Conservation (phyloP, 495 filamentous ascomycete species). For the Aspergillus wentii region DNA sequence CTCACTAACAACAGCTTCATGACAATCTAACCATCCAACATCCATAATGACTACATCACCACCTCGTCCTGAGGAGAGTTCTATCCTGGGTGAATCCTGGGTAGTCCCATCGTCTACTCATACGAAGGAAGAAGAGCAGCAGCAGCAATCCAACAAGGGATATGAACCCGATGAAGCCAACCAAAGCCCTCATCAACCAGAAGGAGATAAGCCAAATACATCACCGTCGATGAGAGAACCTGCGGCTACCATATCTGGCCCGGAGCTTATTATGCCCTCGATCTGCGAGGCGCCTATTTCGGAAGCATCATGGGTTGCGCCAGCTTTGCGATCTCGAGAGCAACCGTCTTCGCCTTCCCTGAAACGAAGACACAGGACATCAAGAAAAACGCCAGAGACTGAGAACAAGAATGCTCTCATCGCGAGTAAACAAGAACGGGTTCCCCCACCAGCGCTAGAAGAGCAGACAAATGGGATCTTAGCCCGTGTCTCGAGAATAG, state of each 20-base stretch:
- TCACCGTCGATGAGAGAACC: too few relatives aligned
- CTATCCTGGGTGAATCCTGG: slow-evolving; percentile 36
- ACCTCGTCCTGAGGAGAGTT: slow-evolving; percentile 17
- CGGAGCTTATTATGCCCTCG: slow-evolving; percentile 44
- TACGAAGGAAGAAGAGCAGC: slow-evolving; percentile 9
- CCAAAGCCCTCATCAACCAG: slow-evolving; percentile 5
- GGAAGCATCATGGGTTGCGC: slow-evolving; percentile 37
- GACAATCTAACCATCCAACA: too few relatives aligned
- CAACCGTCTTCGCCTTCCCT: slow-evolving; percentile 9
- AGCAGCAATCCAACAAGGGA: too few relatives aligned
- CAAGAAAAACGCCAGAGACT: slow-evolving; percentile 1
- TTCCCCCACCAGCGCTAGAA: too few relatives aligned
- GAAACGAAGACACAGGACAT: slow-evolving; percentile 25
- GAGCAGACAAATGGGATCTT: too few relatives aligned
- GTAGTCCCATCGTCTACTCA: slow-evolving; percentile 24
- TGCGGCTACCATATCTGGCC: slow-evolving; percentile 36
- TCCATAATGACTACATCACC: slow-evolving; percentile 26
- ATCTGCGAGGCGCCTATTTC: slow-evolving; percentile 33
- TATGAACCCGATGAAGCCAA: slow-evolving; percentile 1
- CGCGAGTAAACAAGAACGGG: too few relatives aligned
- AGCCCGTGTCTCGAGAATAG: too few relatives aligned
- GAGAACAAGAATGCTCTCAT: slow-evolving; percentile 3
- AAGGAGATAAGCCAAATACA: slow-evolving; percentile 17
- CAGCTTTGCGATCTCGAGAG: slow-evolving; percentile 17
- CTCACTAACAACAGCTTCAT: too few relatives aligned